Base-by-base conservation (phyloP, 2,329 filamentous ascomycete species). In the Ambrosiella cleistominuta region DNA sequence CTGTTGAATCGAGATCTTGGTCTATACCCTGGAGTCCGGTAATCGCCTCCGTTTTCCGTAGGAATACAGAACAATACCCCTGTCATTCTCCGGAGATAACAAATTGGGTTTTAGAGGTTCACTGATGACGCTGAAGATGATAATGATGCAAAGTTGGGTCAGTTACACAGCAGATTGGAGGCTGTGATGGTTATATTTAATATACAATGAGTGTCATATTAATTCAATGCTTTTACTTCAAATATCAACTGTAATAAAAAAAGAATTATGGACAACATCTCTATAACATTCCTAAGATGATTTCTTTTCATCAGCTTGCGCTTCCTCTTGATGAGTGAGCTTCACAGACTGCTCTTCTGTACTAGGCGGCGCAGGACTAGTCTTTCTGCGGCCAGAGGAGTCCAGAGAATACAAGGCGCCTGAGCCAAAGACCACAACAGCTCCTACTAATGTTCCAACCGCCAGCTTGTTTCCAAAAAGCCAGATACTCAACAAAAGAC, bases 401-500 rank as follows among this genome's bases (percentile, higher is more conserved):
- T 94, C 90, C 65, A 90, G 78, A 1, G 88, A 90, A 71, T 98
- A 98, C 62, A 97, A 69, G 0, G 83, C 91, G n/a, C 90, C 93
- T 0, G 88, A 88, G 12, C 85, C 79, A 71, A 97, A 98, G 7
- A 98, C 93, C 62, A 97, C 75, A 4, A 81, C 74, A 0, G 91
- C 90, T 2, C 93, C 93, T 3, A 88, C 61, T 57, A 95, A 70
- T 61, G 95, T 95, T 44, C 88, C 84, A 0, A 75, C 71, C 11
- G 85, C 81, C 63, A 98, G 74, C 44, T 78, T 71, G 68, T 98
- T 96, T 4, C 91, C 93, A 70, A 98, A 98, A 1, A 98, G 70
- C 79, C 89, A 91, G 60, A 97, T 94, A 64, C 90, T 96, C 60
- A 97, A 69, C 62, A 97, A 73, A 61, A 97, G 78, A 65, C 90